Evolutionary conservation across 345 rosid genomes (phyloP).

Genomic region (Eucalyptus dawsonii): DNA sequence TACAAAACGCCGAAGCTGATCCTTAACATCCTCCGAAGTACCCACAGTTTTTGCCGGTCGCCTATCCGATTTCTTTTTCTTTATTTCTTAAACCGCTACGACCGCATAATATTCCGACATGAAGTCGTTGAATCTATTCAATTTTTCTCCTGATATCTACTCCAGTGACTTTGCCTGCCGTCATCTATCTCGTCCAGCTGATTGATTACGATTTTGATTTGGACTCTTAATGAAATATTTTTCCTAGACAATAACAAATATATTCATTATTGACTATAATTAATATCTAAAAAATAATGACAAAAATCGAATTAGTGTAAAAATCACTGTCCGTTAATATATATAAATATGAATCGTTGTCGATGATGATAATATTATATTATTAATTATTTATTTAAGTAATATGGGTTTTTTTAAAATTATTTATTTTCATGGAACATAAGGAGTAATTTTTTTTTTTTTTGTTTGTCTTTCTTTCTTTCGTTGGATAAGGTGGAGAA

Average conservation of each 20-base stretch:
- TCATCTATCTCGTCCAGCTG: not conserved
- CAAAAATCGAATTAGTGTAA: no score
- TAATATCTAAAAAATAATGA: no score
- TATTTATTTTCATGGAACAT: not conserved
- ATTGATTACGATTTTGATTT: not conserved
- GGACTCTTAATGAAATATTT: not conserved
- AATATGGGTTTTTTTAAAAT: not conserved
- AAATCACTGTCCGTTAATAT: no score
- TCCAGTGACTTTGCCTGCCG: not conserved
- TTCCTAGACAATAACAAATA: rapidly evolving
- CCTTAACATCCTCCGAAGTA: not conserved
- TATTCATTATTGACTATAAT: no score
- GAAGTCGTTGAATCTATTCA: not conserved
- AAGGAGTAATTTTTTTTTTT: no score
- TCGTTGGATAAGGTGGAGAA: not conserved
- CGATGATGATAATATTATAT: no score
- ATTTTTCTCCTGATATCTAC: not conserved
- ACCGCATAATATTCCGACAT: not conserved
- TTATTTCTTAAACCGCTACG: not conserved
- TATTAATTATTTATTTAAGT: not conserved
- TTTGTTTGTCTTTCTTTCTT: not conserved
- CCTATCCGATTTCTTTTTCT: not conserved
- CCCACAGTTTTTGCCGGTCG: not conserved
- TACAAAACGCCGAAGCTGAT: not conserved
- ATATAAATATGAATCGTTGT: no score